Evolutionary conservation across 257 asterid species (phyloP), one percentile per base, ranked within the genome.

Genomic region (Datura wrightii): DNA sequence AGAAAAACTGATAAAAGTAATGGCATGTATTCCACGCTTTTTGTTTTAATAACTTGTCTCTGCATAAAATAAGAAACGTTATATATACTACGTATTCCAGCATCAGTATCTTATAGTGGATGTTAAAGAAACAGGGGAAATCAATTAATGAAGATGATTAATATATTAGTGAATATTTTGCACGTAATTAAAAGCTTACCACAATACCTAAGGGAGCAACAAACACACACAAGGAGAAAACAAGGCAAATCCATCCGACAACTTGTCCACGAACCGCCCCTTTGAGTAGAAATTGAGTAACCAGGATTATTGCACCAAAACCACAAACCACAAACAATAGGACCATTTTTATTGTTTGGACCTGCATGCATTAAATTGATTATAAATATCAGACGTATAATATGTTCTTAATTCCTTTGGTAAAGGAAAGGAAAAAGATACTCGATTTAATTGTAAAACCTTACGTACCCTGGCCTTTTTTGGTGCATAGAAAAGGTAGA

Each of bases 11-110:
- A 93, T 9, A 89, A 87, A 18, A 91, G 93, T 80, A 93, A 88
- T 55, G 97, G 94, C 95, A 93, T 93, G 88, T 88, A 91, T 41
- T 93, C 92, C 0, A 93, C 96, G 63, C 94, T 93, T 82, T 85
- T 93, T 31, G 92, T 92, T 24, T 87, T 86, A 41, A 93, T 90
- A 34, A 93, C 97, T 89, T 90, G 88, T 89, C 91, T 89, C 97
- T 93, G 89, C 58, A 15, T 36, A 58, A 19, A 5, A 39, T 19
- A 0, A 10, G 56, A 50, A 9, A 18, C 24, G 1, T n/a, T 1
- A 24, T 10, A 24, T 24, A 24, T 24, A 24, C 31, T 24, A 24
- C 0, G 31, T 24, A 66, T 10, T 2, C 6, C 1, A 18, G 0
- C 2, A n/a, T 5, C 41, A 44, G 3, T 15, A 37, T 50, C 13